Conservation (phyloP, 106 monocot genomes). For the Dendrobium chrysotoxum region DNA sequence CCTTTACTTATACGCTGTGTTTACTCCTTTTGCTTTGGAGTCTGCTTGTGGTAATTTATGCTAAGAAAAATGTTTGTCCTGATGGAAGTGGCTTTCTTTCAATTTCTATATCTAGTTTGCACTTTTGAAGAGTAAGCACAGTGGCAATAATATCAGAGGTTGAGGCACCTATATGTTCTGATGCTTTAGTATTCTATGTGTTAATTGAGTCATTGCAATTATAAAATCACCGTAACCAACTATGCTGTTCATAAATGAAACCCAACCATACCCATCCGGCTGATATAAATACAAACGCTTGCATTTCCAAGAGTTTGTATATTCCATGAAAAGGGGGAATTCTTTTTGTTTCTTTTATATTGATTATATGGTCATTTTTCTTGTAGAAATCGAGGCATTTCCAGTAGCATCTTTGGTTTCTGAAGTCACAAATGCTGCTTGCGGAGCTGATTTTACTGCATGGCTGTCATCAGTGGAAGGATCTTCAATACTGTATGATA, state of each 20-base stretch:
- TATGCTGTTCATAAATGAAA: background rate
- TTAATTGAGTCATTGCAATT: background rate
- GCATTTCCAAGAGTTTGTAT: background rate
- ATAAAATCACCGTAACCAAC: background rate
- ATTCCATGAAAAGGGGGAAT: background rate
- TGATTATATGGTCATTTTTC: background rate
- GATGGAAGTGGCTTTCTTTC: background rate
- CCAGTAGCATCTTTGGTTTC: slow-evolving; percentile 72
- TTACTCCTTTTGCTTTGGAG: background rate
- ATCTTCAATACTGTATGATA: slow-evolving; percentile 82
- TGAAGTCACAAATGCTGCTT: slow-evolving; percentile 62
- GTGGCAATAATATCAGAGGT: background rate
- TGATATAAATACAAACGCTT: background rate
- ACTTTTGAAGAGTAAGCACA: background rate
- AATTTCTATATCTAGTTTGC: background rate
- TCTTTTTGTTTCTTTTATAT: background rate
- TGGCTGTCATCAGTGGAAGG: slow-evolving; percentile 90
- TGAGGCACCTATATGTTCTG: background rate
- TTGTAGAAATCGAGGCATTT: slow-evolving; percentile 71
- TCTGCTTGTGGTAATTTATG: background rate
- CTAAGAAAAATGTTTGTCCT: background rate
- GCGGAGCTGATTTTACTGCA: slow-evolving; percentile 90
- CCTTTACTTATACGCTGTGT: background rate
- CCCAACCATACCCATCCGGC: background rate
- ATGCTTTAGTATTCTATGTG: background rate